Evolutionary conservation across 1,139 yeast species (phyloP), one percentile per base, ranked within the genome.

Genomic region (Geotrichum reessii): DNA sequence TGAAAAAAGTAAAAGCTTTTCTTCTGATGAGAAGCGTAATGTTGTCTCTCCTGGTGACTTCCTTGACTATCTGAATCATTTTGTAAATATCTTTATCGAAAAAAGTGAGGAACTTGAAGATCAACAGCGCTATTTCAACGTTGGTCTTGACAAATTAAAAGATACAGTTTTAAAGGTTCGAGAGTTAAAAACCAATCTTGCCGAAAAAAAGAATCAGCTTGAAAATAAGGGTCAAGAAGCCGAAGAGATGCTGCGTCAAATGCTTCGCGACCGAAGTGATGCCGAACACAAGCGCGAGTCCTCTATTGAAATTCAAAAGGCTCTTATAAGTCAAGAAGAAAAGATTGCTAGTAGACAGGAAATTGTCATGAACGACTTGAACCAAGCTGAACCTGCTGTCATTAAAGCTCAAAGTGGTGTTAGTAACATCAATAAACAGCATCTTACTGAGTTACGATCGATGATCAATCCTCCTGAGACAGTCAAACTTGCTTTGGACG

Each of bases 381-480:
- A 82, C 19, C 74, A 78, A 9, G 96, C 93, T 0, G 96, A 90
- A 66, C 97, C 97, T 0, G 87, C 95, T 1, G 86, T 92, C 5
- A 63, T 81, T 2, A 95, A 87, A 64, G 98, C 98, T 0, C 89
- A 86, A 67, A 75, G 81, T 62, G 95, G 96, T 27, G 98, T 93
- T 17, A 87, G 88, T 65, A 87, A 89, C 67, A 93, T 93, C 64
- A 91, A 91, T 71, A 93, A 92, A 70, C 96, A 89, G 63, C 97
- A 93, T 67, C 77, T 93, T 51, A 88, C 95, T 0, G 99, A 93
- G 71, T 76, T 93, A 47, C 76, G 97, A 67, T 86, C 97, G 44
- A 87, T 93, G 95, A 73, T 82, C 3, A 89, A 90, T 63, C 99
- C 99, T 0, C 99, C 99, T 0, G 86, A 84, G 11, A 86, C 95